These are phyloP conservation scores for Candolleomyces eurysporus DNA, from an alignment of 768 basidiomycete species.

Conservation along the genomic window DNA sequence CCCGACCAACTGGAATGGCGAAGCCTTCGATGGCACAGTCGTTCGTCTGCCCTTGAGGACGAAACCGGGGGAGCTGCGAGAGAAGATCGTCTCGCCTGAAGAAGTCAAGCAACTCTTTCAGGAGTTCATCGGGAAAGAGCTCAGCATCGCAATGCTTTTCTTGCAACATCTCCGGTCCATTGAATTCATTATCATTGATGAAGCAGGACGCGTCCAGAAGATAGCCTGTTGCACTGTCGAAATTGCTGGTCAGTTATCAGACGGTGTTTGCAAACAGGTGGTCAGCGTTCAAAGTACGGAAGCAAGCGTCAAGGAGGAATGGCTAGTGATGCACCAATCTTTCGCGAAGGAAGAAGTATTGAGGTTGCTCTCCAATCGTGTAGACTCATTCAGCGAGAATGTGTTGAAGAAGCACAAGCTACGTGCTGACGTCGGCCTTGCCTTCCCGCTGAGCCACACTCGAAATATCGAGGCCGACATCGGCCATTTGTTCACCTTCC, in stretches of 20 bases:
- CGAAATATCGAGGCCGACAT: constrained; percentile 3
- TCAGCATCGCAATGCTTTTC: constrained; percentile 42
- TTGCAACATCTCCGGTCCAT: constrained; percentile 36
- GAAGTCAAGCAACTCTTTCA: constrained; percentile 37
- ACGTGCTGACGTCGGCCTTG: constrained; percentile 34
- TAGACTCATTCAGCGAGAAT: constrained; percentile 21
- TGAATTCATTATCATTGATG: constrained; percentile 38
- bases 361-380: constrained; percentile 19
- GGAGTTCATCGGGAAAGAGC: constrained; percentile 39
- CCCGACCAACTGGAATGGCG: constrained; percentile 12
- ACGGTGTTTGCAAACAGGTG: constrained; percentile 12
- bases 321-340: constrained; percentile 33
- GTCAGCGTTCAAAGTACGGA: constrained; percentile 15
- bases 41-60: constrained; percentile 47
- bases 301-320: constrained; percentile 17
- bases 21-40: constrained; percentile 36
- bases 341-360: constrained; percentile 25
- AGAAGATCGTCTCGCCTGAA: constrained; percentile 24
- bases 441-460: constrained; percentile 24
- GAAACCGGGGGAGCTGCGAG: constrained; percentile 30
- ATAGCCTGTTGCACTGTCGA: constrained; percentile 12
- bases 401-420: constrained; percentile 41
- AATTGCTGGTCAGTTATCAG: not conserved
- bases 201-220: constrained; percentile 15
- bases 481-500: constrained; percentile 48